Evolutionary conservation across 495 filamentous ascomycete genomes (phyloP), one percentile per base, ranked within the genome.

Genomic region (Filosporella fistucella): DNA sequence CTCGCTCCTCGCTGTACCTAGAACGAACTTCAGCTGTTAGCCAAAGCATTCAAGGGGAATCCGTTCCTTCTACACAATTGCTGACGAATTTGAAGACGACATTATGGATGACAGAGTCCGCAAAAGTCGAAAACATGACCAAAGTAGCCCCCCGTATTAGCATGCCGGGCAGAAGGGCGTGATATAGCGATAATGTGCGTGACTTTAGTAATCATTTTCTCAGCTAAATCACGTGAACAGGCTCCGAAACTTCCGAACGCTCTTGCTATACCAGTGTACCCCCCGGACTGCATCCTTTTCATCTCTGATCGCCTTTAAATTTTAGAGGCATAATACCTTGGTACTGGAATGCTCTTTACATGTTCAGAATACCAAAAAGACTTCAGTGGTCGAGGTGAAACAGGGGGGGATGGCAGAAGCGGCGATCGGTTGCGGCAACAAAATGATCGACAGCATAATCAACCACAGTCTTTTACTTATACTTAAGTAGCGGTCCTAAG

Each of bases 331-430:
- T 47, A 37, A 25, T 47, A 11, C 39, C 39, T 20, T 34, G 14
- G 17, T 4, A 8, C 18, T 14, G 33, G 18, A 35, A 12, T 17
- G n/a, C n/a, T n/a, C 33, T 17, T 17, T 35, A 47, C 37, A 18
- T 47, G 45, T 22, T 39, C 45, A 32, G 33, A 47, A 47, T 39
- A 25, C 39, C 26, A 23, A 47, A 47, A 14, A 47, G 34, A 47
- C 45, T 26, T 33, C 33, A 38, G 26, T 47, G 22, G 32, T 47
- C 45, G 33, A 13, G 32, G 39, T 47, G 37, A 39, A 39, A 18
- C 18, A 47, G 18, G 45, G 45, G 45, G 33, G 30, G 16, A 37
- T 22, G 39, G 45, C 45, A 22, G 22, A 47, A 47, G 34, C 22
- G 20, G 33, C 32, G 32, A 47, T 47, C 33, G 20, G 21, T 47